These are phyloP conservation scores for Filobasidium floriforme DNA, from an alignment of 768 basidiomycete species.

Conservation along the genomic window DNA sequence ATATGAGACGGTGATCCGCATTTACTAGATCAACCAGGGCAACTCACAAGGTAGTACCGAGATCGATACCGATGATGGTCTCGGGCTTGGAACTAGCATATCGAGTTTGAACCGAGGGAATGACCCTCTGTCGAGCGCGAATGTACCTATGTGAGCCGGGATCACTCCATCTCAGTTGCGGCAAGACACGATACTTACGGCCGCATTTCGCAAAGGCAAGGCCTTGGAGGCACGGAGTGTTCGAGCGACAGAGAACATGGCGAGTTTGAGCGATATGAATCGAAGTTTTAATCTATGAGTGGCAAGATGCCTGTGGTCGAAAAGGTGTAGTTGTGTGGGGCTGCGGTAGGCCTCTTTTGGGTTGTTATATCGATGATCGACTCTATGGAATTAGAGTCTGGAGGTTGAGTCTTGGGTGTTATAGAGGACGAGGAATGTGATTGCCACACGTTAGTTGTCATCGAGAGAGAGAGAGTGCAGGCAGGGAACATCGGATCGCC, in stretches of 20 bases:
- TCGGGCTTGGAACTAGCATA: conserved; percentile 52
- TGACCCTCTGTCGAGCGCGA: conserved; percentile 18
- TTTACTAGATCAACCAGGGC: background rate
- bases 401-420: no score
- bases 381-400: no score
- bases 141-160: background rate
- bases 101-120: conserved; percentile 6
- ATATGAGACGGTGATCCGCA: background rate
- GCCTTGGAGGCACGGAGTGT: conserved; percentile 23
- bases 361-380: no score
- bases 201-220: conserved; percentile 26
- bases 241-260: conserved; percentile 37
- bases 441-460: no score
- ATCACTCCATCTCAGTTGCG: background rate
- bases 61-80: conserved; percentile 82
- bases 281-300: background rate
- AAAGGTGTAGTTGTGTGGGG: no score
- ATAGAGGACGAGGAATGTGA: no score
- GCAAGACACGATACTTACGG: conserved; percentile 26
- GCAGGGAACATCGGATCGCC: no score
- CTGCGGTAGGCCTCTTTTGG: no score
- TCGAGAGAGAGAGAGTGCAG: no score
- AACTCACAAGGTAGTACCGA: conserved; percentile 62
- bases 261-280: background rate
- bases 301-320: no score